phyloP scores from a whole-genome alignment of 2,329 filamentous ascomycete species.

The Fusarium illudens region DNA sequence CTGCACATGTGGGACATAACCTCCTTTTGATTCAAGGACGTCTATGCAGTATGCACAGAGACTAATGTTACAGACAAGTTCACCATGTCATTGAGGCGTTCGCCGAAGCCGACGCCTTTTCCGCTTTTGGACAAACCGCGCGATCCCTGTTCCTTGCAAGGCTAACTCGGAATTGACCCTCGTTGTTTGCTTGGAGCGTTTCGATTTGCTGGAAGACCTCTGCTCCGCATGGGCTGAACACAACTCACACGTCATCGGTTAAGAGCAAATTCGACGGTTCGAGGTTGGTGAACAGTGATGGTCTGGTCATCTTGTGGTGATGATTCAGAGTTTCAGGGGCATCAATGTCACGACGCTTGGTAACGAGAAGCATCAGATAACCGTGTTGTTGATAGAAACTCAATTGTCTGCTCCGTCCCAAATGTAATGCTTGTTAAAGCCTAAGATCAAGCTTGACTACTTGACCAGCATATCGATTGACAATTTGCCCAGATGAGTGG shows the following conservation, averaged over 20 bases:
- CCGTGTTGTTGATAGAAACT: too few relatives aligned
- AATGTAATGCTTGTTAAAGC: too few relatives aligned
- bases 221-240: background rate
- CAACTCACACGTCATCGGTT: background rate
- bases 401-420: background rate
- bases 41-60: background rate
- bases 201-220: background rate
- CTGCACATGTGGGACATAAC: background rate
- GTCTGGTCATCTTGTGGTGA: too few relatives aligned
- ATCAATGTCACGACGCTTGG: background rate
- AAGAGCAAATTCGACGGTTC: background rate
- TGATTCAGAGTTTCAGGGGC: background rate
- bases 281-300: background rate
- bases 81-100: background rate
- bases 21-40: background rate
- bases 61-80: background rate
- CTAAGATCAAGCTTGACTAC: too few relatives aligned
- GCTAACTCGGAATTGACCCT: background rate
- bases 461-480: too few relatives aligned
- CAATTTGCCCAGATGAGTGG: too few relatives aligned
- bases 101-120: background rate
- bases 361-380: too few relatives aligned
- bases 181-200: too few relatives aligned
- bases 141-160: background rate
- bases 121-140: background rate